Conservation (phyloP, 2,329 filamentous ascomycete genomes). For the Dissoconium aciculare region DNA sequence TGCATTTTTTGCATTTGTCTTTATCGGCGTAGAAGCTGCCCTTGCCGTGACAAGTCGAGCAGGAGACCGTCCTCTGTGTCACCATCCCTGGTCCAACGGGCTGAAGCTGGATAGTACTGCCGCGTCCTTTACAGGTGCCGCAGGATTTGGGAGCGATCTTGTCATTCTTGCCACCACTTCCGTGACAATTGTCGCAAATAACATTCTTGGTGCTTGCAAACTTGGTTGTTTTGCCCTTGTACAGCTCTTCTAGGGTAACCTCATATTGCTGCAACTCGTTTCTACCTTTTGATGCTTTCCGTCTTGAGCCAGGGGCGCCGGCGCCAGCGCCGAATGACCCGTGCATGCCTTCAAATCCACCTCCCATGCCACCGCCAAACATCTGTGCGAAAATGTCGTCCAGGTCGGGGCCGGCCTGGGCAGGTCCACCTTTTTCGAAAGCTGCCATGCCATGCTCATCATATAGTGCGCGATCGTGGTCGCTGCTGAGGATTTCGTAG, state of each 20-base stretch:
- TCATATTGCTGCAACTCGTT: conserved; percentile 86
- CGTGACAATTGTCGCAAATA: conserved; percentile 74
- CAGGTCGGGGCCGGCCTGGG: conserved; percentile 59
- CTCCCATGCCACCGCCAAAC: conserved; percentile 59
- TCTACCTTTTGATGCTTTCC: conserved; percentile 45
- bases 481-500: conserved; percentile 95
- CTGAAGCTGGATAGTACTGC: conserved; percentile 58
- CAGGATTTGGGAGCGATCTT: conserved; percentile 76
- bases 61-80: conserved; percentile 63
- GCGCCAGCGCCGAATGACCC: conserved; percentile 14
- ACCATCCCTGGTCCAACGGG: conserved; percentile 78
- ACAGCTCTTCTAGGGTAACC: conserved; percentile 83
- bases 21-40: conserved; percentile 86
- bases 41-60: conserved; percentile 70
- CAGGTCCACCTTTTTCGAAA: conserved; percentile 60
- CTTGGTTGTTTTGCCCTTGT: conserved; percentile 96
- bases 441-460: conserved; percentile 92
- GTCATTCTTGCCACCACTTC: conserved; percentile 67
- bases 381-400: conserved; percentile 89
- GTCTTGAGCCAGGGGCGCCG: conserved; percentile 16
- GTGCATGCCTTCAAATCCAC: conserved; percentile 41
- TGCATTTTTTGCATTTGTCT: conserved; percentile 98
- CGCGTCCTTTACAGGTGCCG: conserved; percentile 68
- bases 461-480: conserved; percentile 82
- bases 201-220: conserved; percentile 93